Evolutionary conservation across 768 basidiomycete genomes (phyloP), one percentile per base, ranked within the genome.

Genomic region (Agrocybe praecox): DNA sequence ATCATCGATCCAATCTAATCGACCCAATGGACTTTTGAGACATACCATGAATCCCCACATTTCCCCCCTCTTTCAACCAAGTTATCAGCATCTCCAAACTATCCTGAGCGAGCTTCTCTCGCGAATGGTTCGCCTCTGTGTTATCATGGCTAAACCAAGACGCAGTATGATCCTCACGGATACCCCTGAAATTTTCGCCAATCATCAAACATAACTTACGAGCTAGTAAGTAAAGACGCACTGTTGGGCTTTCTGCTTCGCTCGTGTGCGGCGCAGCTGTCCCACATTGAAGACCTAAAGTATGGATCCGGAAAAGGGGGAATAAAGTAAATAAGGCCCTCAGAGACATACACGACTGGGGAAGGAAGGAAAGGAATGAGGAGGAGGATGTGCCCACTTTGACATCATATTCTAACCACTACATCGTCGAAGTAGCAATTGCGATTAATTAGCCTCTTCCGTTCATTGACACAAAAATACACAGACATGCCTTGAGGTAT

Each of bases 401-500:
- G 62, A 97, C 96, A 62, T 96, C 86, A 70, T 98, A 99, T 72
- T 99, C 97, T 45, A 99, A 82, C 97, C 97, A 99, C 95, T 98
- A 62, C 15, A 45, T 55, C 24, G 32, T n/a, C n/a, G n/a, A n/a
- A n/a, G n/a, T n/a, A n/a, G n/a, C n/a, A 29, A 48, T 36, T 23
- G 29, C 29, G 1, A 18, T 26, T 21, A 46, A 22, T 18, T 12
- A 21, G 24, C 45, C n/a, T 15, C n/a, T 46, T 32, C 22, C n/a
- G 42, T 44, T n/a, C 2, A 51, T 29, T 8, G 40, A 58, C 24
- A 21, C n/a, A 40, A 42, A n/a, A n/a, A 33, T 6, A 23, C 34
- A 21, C 9, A 18, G 18, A 69, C 82, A 61, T 61, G 94, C 96
- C 73, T 92, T 91, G 42, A 99, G 80, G 70, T 99, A 99, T 57